Base-by-base conservation (phyloP, 108 stramenopile species). In the Mediolabrus comicus region DNA sequence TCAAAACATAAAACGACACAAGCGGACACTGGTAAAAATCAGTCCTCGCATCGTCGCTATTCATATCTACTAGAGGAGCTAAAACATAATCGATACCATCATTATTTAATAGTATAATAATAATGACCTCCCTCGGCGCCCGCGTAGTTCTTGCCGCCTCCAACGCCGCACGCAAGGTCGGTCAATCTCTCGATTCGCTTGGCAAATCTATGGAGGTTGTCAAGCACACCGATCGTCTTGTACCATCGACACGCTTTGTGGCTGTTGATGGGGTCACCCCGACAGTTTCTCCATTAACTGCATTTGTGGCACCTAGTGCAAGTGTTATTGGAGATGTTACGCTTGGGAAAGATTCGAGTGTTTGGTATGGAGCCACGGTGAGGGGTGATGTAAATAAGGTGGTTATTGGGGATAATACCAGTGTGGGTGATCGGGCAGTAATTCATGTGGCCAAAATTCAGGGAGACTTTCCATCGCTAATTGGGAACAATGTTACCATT, bases 391-490 rank as follows among this genome's bases (percentile, higher is more conserved):
- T 92, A 6, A 88, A 95, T 63, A 70, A 72, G 25, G 72, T 93
- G 0, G 79, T 75, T 10, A 89, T 98, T 72, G 98, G 98, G 17
- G 72, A 84, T 13, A 84, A 87, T 56, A 88, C 88, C 4, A 83
- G 80, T 68, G 83, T 98, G 14, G 95, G 94, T 26, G 96, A 96
- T 60, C 83, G 95, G 41, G 94, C 95, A 10, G 92, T 97, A 29
- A 87, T 98, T 43, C 97, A 97, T 66, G 96, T 96, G 34, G 95
- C 98, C 63, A 96, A 95, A 49, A 92, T 97, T 61, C 91, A 90
- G 56, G 96, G 95, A 9, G 94, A 97, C 66, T 74, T 75, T 55
- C 87, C 95, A 12, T 92, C 96, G 0, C 31, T 69, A 29, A 95
- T 98, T 57, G 98, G 98, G 1, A 84, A 79, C 65, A 80, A 91